A percentile compares a stretch with the other conserved stretches of the same genome.
phyloP scores from a whole-genome alignment of 495 filamentous ascomycete genomes.

The Trichodelitschia bisporula region DNA sequence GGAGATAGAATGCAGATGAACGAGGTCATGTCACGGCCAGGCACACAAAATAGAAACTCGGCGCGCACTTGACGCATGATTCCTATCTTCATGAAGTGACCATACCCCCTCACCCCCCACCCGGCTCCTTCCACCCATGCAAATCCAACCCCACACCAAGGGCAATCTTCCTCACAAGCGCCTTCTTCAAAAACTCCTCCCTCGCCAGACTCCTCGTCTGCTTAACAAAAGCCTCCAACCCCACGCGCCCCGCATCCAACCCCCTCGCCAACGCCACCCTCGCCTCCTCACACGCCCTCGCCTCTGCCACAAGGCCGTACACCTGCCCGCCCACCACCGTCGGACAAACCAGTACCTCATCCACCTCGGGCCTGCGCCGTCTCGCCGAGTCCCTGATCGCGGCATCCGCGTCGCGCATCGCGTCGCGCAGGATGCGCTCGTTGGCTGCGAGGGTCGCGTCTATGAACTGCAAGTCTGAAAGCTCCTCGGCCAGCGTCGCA shows the following conservation, averaged over 20 bases:
- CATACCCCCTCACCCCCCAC: too few species aligned
- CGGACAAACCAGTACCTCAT: constrained; percentile 79
- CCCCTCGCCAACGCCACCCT: constrained; percentile 66
- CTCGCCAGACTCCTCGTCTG: constrained; percentile 62
- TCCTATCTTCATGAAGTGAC: too few species aligned
- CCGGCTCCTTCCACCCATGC: too few species aligned
- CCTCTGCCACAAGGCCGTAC: constrained; percentile 69
- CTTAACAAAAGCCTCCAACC: constrained; percentile 58
- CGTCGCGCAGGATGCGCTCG: constrained; percentile 47
- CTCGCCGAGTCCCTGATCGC: constrained; percentile 42
- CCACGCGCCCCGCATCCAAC: constrained; percentile 57
- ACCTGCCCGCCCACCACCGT: constrained; percentile 83
- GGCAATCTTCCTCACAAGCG: constrained; percentile 69
- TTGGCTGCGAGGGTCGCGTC: constrained; percentile 48
- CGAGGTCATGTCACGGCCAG: too few species aligned
- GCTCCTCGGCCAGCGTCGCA: constrained; percentile 40
- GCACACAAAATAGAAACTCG: too few species aligned
- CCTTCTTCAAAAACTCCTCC: constrained; percentile 80
- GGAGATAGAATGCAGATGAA: too few species aligned
- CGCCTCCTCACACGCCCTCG: constrained; percentile 57
- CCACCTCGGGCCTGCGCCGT: constrained; percentile 36
- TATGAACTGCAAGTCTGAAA: constrained; percentile 40
- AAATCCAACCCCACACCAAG: constrained; percentile 59
- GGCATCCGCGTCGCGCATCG: constrained; percentile 51
- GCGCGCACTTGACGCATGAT: too few species aligned